A percentile compares a stretch with the other conserved stretches of the same genome.
These are phyloP conservation scores for Silene latifolia DNA, from an alignment of 148 eudicot genomes.

Conservation along the genomic window DNA sequence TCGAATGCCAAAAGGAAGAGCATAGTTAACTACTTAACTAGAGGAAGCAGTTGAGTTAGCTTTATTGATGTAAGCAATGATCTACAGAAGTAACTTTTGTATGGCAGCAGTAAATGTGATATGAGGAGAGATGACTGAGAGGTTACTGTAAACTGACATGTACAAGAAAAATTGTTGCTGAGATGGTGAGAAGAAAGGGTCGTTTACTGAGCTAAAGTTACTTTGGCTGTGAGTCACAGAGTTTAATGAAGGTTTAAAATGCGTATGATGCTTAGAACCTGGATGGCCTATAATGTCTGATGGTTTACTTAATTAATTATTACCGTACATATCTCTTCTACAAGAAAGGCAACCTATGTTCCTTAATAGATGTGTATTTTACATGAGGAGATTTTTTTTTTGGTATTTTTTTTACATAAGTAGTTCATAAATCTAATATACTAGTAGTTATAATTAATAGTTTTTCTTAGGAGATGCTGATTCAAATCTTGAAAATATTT, in stretches of 20 bases:
- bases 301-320: not conserved
- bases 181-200: not conserved
- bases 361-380: not conserved
- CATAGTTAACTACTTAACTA: not conserved
- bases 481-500: not conserved
- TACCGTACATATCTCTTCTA: not conserved
- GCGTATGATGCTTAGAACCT: not conserved
- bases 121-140: not conserved
- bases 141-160: conserved; percentile 1
- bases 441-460: not conserved
- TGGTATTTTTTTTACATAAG: too few species aligned
- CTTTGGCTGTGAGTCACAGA: not conserved
- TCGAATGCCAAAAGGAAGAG: too few species aligned
- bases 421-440: not conserved
- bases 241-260: not conserved
- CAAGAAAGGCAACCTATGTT: not conserved
- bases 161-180: not conserved
- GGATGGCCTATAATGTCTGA: not conserved
- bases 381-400: not conserved
- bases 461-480: not conserved
- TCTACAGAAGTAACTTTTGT: not conserved
- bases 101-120: not conserved
- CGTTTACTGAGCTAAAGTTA: not conserved
- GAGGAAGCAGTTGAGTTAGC: not conserved
- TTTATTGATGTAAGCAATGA: not conserved